Evolutionary conservation across 192 early-diverging fungal species (phyloP).

Genomic region (Funneliformis geosporum): DNA sequence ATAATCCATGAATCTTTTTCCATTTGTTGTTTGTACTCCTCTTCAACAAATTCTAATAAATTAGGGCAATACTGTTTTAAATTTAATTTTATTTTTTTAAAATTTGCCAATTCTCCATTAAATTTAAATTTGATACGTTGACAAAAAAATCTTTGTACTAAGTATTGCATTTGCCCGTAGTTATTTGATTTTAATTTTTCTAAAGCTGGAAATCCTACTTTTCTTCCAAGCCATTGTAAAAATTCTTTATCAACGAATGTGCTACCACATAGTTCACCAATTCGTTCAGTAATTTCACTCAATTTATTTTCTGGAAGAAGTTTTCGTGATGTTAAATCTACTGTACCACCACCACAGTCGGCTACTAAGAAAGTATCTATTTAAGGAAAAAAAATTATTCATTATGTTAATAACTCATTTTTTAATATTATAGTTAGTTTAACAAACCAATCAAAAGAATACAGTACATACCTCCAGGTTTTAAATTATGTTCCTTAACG

Average conservation of each 20-base stretch:
- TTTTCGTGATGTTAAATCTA: conserved; percentile 42
- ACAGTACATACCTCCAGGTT: not conserved
- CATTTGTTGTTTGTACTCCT: conserved; percentile 36
- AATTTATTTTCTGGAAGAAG: not conserved
- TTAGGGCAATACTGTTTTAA: conserved; percentile 8
- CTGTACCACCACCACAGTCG: conserved; percentile 51
- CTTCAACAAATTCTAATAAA: conserved; percentile 21
- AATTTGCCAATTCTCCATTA: not conserved
- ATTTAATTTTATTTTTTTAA: not conserved
- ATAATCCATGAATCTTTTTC: conserved; percentile 40
- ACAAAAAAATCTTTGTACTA: conserved; percentile 24
- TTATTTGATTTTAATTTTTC: conserved; percentile 2
- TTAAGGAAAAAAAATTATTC: too few species aligned
- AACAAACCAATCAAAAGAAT: too few species aligned
- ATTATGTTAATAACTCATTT: too few species aligned
- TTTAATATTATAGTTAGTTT: too few species aligned
- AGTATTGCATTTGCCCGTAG: conserved; percentile 20
- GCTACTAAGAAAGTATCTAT: conserved; percentile 42
- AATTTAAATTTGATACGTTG: conserved; percentile 1
- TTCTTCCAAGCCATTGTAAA: conserved; percentile 1
- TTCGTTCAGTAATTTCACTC: conserved; percentile 32
- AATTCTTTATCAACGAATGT: conserved; percentile 20
- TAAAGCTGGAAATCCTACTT: conserved; percentile 20
- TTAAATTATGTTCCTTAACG: not conserved
- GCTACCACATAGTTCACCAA: conserved; percentile 17